Percentiles rank a stretch among this genome's conserved stretches.
phyloP scores from a whole-genome alignment of 306 rosid genomes.

The Fagus sylvatica region DNA sequence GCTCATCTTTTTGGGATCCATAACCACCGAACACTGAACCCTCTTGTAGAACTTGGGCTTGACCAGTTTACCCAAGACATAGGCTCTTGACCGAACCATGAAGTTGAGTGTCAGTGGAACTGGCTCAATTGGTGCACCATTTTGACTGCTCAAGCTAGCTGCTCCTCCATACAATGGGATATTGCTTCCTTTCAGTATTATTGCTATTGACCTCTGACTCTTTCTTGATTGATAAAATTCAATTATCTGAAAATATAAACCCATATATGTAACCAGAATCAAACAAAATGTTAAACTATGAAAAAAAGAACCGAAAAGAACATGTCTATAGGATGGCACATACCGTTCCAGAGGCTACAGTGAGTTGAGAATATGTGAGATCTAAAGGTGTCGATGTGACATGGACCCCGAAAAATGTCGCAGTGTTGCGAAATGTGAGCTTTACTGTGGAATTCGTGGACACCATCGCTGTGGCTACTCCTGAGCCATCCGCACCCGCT shows the following conservation, averaged over 20 bases:
- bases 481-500: slow-evolving; percentile 84
- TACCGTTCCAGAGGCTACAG: slow-evolving; percentile 74
- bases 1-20: slow-evolving; percentile 79
- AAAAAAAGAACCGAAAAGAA: not conserved
- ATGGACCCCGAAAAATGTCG: slow-evolving; percentile 84
- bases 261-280: not conserved
- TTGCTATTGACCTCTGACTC: slow-evolving; percentile 57
- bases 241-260: slow-evolving; percentile 39
- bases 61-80: slow-evolving; percentile 76
- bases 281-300: not conserved
- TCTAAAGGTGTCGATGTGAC: slow-evolving; percentile 66
- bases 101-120: slow-evolving; percentile 56
- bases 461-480: slow-evolving; percentile 79
- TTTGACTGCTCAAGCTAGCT: slow-evolving; percentile 53
- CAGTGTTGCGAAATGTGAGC: slow-evolving; percentile 72
- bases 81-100: slow-evolving; percentile 63
- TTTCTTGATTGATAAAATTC: slow-evolving; percentile 71
- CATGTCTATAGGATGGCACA: not conserved
- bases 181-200: slow-evolving; percentile 49
- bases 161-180: slow-evolving; percentile 90
- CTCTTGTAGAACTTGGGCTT: slow-evolving; percentile 73
- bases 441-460: slow-evolving; percentile 80
- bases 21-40: slow-evolving; percentile 52
- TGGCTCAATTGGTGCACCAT: slow-evolving; percentile 56
- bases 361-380: slow-evolving; percentile 69